Conservation (phyloP, 805 yeast species). For the Suhomyces pyralidae region DNA sequence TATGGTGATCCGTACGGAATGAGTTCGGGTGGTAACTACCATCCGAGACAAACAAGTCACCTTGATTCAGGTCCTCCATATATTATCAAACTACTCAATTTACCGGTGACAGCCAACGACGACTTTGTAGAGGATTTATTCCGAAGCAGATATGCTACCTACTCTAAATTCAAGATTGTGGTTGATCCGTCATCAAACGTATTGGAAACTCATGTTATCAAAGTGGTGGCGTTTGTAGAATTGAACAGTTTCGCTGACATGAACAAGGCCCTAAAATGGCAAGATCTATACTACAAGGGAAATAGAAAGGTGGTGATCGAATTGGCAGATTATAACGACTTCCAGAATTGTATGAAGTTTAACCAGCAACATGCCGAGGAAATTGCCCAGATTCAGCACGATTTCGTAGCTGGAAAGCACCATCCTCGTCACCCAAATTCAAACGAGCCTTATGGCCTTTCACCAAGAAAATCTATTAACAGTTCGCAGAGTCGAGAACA, state of each 20-base stretch:
- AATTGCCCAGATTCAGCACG: conserved; percentile 30
- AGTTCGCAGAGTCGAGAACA: not conserved
- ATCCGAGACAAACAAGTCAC: not conserved
- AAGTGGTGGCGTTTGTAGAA: conserved; percentile 65
- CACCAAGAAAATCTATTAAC: not conserved
- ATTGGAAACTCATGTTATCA: conserved; percentile 35
- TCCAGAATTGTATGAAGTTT: conserved; percentile 38
- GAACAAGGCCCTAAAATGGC: conserved; percentile 60
- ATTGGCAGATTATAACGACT: conserved; percentile 39
- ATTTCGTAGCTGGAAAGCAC: conserved; percentile 21
- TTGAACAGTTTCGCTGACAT: conserved; percentile 49
- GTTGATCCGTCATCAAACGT: conserved; percentile 46
- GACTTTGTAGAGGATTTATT: conserved; percentile 57
- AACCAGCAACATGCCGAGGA: conserved; percentile 34
- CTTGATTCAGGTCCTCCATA: conserved; percentile 51
- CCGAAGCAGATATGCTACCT: conserved; percentile 57
- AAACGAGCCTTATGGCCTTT: not conserved
- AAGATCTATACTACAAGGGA: conserved; percentile 51
- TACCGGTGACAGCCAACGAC: conserved; percentile 55
- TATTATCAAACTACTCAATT: conserved; percentile 58
- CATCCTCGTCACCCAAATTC: conserved; percentile 1
- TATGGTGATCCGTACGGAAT: not conserved
- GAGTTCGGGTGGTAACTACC: conserved; percentile 3
- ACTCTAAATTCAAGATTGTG: conserved; percentile 58
- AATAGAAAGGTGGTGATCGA: conserved; percentile 38